Evolutionary conservation across 352 stramenopile genomes (phyloP).

Genomic region (Pythium sp.): DNA sequence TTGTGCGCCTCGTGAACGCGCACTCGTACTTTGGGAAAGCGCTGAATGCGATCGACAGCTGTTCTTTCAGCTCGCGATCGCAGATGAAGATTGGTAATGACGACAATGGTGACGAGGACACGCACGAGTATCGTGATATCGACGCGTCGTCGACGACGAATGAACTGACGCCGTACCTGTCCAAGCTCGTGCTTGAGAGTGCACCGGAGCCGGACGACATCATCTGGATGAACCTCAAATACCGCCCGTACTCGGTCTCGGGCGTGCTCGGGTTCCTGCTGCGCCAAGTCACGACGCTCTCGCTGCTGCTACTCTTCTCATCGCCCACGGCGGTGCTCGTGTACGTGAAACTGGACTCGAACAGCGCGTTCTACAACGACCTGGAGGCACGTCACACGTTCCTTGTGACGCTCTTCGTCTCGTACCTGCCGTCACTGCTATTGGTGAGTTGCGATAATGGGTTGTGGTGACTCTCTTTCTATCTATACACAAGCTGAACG

Average conservation of each 20-base stretch:
- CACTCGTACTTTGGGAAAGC: constrained; percentile 39
- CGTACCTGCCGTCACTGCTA: constrained; percentile 72
- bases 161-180: constrained; percentile 39
- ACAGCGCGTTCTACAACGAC: constrained; percentile 52
- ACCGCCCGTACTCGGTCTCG: constrained; percentile 45
- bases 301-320: constrained; percentile 67
- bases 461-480: background rate
- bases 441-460: constrained; percentile 32
- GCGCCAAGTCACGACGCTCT: constrained; percentile 50
- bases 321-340: constrained; percentile 77
- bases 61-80: constrained; percentile 22
- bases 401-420: constrained; percentile 57
- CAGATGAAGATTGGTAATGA: constrained; percentile 10
- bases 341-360: constrained; percentile 78
- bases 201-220: constrained; percentile 77
- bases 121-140: background rate
- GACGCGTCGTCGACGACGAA: background rate
- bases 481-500: background rate
- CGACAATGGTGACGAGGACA: background rate
- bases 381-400: constrained; percentile 44
- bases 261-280: constrained; percentile 35
- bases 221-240: constrained; percentile 72
- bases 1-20: constrained; percentile 46
- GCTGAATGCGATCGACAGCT: constrained; percentile 35
- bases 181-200: constrained; percentile 53